Base-by-base conservation (phyloP, 2,329 filamentous ascomycete genomes). In the Epichloe bromicola region DNA sequence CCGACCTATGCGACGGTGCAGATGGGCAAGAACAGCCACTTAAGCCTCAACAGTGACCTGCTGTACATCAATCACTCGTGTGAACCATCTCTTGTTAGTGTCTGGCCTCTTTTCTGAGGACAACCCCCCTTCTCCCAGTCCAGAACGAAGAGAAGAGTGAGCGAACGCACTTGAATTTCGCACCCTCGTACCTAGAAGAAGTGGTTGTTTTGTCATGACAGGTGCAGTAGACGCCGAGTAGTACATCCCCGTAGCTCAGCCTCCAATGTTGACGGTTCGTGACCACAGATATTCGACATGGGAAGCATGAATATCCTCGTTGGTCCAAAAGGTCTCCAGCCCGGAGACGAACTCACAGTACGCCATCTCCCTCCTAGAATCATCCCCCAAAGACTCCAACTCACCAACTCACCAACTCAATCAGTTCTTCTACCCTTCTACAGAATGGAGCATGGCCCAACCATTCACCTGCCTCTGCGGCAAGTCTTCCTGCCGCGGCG, bases 401-500 rank as follows among this genome's bases (percentile, higher is more conserved):
- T 19, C 12, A 33, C 23, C 33, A 38, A 5, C 23, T 39, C 12
- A 48, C 7, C 36, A 15, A 19, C 15, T 20, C 3, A 20, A 30
- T 17, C 11, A 78, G 62, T 88, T 86, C 69, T 88, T 87, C 67
- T 88, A 88, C 59, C 83, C 84, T 4, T 85, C 80, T 50, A 86
- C 83, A 1, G 84, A 88, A 66, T 88, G 82, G 82, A 60, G 72
- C 60, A 86, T 88, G 83, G 79, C 79, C 34, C 83, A 87, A 69
- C 74, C 81, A 4, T 88, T 88, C 61, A 67, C 76, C 53, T 88
- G 84, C 63, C 69, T 76, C 53, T 88, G 84, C 62, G 72, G 73
- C 54, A 72, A 71, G 4, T 57, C 69, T 0, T 67, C 69, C 19
- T 88, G 84, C 67, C 73, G 74, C 49, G 82, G 82, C 15, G 71